Evolutionary conservation across 306 rosid species (phyloP), one percentile per base, ranked within the genome.

Genomic region (Dryas drummondii): DNA sequence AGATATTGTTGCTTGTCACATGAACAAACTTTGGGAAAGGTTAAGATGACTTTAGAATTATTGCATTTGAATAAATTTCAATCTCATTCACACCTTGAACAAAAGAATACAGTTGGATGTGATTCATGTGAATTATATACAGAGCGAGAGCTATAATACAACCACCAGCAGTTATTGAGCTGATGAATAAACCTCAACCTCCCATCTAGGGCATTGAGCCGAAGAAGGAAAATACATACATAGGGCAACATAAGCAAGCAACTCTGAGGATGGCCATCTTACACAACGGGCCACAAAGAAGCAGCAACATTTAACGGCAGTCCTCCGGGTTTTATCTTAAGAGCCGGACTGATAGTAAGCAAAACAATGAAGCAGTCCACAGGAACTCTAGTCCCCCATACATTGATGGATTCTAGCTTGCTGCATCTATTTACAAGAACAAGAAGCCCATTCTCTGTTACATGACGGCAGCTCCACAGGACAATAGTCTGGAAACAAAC

Each of bases 401-500:
- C 85, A 61, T 92, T 92, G 82, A 92, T 86, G 12, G 93, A 87
- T 76, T 88, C 89, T 40, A 94, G 97, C 79, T 86, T 89, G 17
- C 69, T 78, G 71, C 98, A 94, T 75, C 88, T 86, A 70, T 83
- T 89, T 65, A 92, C 96, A 5, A 94, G 79, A 19, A 70, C 85
- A 51, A 82, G 72, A 65, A 94, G 97, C 13, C 99, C 99, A 2
- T 48, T 79, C 88, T 87, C 91, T 0, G 96, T 92, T 55, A 94
- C 93, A 22, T 94, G 97, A 32, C 88, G 93, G 78, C 99, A 92
- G 80, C 99, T 90, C 97, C 99, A 92, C 40, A 94, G 88, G 62
- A 89, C 90, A 73, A 90, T 81, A 32, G 91, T 87, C 97, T 94
- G 87, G 55, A 78, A 78, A 65, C 61, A 48, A 37, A 81, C 68